Evolutionary conservation across 345 rosid genomes (phyloP).

Genomic region (Populus nigra): DNA sequence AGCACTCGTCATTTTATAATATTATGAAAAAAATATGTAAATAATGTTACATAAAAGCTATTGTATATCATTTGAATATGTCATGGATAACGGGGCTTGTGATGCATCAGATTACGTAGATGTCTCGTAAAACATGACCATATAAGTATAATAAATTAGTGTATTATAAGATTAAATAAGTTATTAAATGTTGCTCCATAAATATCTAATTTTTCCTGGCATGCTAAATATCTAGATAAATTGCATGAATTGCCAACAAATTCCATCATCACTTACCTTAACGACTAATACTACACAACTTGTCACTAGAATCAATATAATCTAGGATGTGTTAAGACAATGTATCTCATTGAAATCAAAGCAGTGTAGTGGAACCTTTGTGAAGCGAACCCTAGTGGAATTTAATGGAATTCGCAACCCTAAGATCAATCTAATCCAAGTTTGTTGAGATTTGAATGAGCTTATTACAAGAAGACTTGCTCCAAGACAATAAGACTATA

Average conservation of each 20-base stretch:
- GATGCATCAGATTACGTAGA: not conserved
- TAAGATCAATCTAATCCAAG: no score
- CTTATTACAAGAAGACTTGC: no score
- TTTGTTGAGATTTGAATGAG: no score
- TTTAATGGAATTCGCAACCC: no score
- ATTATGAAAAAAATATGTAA: not conserved
- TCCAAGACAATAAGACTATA: no score
- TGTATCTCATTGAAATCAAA: not conserved
- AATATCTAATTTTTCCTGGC: not conserved
- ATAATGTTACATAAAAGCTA: not conserved
- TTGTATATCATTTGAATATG: not conserved
- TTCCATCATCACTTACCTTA: no score
- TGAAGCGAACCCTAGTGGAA: no score
- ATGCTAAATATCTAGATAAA: not conserved
- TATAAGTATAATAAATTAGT: not conserved
- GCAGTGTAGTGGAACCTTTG: rapidly evolving
- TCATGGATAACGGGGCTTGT: not conserved
- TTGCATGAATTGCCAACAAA: not conserved
- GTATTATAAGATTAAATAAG: not conserved
- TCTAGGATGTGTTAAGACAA: not conserved
- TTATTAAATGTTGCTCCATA: not conserved
- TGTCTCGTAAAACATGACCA: not conserved
- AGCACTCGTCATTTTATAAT: not conserved
- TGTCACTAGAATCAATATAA: no score
- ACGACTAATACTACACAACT: no score